Evolutionary conservation across 2,329 filamentous ascomycete genomes (phyloP), one percentile per base, ranked within the genome.

Genomic region (Gyromitra esculenta): DNA sequence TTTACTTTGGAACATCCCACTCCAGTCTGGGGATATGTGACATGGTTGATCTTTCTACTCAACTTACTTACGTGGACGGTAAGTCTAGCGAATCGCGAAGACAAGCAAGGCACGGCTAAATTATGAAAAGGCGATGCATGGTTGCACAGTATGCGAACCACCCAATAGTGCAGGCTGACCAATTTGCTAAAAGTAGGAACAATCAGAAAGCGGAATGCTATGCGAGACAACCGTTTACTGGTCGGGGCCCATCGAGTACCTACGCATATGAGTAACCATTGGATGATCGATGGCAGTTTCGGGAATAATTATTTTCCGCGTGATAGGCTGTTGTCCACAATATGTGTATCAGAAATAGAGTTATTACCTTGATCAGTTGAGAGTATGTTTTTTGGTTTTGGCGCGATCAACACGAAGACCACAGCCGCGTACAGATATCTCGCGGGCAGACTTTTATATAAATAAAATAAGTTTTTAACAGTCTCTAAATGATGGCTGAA

Each of bases 131-230:
- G 25, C 21, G 52, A 59, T 56, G 52, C 13, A 25, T 41, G 64
- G 64, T 68, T 18, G 37, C 37, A 31, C 15, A 11, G 18, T 43
- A 41, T 59, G 48, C 15, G 15, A n/a, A 52, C 9, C 18, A n/a
- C n/a, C 65, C 50, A 68, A 68, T 52, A 13, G 41, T 41, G 66
- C 18, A 62, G 56, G 67, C 21, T 70, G 67, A 70, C 56, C 25
- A 60, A n/a, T 21, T 25, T 60, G 66, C 43, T 50, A 37, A 69
- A 69, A 68, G 65, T 60, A 50, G 66, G 60, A 43, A 21, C 39
- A 31, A 13, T 45, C 21, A 60, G 52, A 60, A 69, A 60, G 54
- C 56, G 56, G 56, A 62, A 63, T 54, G 15, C 52, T 70, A 52
- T 70, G 67, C 66, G 66, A 69, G 54, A 37, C 54, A 43, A 18